These are phyloP conservation scores for Solanum verrucosum DNA, from an alignment of 257 asterid genomes.

Conservation along the genomic window DNA sequence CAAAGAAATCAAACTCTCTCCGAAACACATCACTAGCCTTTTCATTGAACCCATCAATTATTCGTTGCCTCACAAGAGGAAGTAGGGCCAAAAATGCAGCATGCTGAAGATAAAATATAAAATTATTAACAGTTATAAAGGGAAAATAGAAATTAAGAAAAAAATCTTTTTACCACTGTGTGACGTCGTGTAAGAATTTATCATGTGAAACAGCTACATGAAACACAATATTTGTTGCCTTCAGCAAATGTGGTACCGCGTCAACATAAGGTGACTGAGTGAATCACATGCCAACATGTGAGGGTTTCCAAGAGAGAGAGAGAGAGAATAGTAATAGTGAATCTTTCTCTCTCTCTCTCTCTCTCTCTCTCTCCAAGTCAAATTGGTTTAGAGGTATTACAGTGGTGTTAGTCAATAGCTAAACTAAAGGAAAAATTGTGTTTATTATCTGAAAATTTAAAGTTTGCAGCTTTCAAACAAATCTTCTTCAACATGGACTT, in stretches of 20 bases:
- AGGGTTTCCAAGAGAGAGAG: neutral
- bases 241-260: neutral
- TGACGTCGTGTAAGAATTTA: neutral
- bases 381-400: neutral
- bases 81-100: slow-evolving; percentile 61
- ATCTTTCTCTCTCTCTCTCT: neutral
- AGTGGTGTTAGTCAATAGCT: neutral
- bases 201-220: neutral
- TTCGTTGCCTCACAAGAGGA: slow-evolving; percentile 78
- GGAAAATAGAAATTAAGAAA: neutral
- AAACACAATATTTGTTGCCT: neutral
- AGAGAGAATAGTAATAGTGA: neutral
- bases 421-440: neutral
- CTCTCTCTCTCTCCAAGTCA: neutral
- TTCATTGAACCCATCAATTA: slow-evolving; percentile 70
- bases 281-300: neutral
- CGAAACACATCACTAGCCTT: slow-evolving; percentile 67
- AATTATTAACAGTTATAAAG: neutral
- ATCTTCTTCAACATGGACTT: neutral
- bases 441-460: neutral
- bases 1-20: slow-evolving; percentile 96
- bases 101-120: slow-evolving; percentile 40
- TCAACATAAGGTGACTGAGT: neutral
- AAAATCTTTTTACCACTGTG: neutral
- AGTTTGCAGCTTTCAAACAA: neutral